Evolutionary conservation across 2,329 filamentous ascomycete species (phyloP).

Genomic region (Fusarium beomiforme): DNA sequence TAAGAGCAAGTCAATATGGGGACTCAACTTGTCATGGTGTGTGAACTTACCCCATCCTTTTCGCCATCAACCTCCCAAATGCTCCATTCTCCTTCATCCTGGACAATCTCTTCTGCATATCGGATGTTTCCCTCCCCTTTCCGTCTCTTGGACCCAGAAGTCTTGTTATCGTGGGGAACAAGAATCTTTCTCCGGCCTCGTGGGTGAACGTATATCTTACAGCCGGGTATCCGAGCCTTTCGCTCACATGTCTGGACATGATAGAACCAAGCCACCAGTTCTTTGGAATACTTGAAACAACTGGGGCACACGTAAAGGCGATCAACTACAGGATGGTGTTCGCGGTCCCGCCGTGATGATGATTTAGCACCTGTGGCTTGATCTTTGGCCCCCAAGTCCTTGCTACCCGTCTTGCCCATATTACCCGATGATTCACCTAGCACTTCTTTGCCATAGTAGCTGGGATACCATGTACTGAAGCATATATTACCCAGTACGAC

Average conservation of each 20-base stretch:
- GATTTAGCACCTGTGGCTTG: conserved; percentile 38
- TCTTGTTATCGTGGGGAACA: conserved; percentile 47
- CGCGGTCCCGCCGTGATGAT: conserved; percentile 48
- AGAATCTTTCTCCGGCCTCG: conserved; percentile 55
- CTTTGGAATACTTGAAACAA: conserved; percentile 91
- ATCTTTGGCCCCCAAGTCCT: conserved; percentile 45
- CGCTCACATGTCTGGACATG: conserved; percentile 68
- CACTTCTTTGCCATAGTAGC: conserved; percentile 83
- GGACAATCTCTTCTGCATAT: conserved; percentile 56
- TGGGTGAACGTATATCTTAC: conserved; percentile 76
- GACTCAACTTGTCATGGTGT: background rate
- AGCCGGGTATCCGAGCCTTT: conserved; percentile 67
- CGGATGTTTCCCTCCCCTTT: conserved; percentile 49
- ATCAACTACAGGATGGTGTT: conserved; percentile 63
- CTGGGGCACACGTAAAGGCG: conserved; percentile 86
- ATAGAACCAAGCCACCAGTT: conserved; percentile 66
- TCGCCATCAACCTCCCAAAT: conserved; percentile 95
- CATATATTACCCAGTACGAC: conserved; percentile 85
- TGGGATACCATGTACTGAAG: conserved; percentile 93
- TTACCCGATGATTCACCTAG: conserved; percentile 60
- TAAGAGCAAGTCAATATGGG: conserved; percentile 43
- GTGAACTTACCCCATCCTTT: conserved; percentile 71
- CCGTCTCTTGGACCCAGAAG: conserved; percentile 51
- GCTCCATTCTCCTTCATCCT: conserved; percentile 78
- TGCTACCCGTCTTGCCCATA: conserved; percentile 41